These are phyloP conservation scores for Barnettozyma wickerhamii DNA, from an alignment of 805 yeast species.

Conservation along the genomic window DNA sequence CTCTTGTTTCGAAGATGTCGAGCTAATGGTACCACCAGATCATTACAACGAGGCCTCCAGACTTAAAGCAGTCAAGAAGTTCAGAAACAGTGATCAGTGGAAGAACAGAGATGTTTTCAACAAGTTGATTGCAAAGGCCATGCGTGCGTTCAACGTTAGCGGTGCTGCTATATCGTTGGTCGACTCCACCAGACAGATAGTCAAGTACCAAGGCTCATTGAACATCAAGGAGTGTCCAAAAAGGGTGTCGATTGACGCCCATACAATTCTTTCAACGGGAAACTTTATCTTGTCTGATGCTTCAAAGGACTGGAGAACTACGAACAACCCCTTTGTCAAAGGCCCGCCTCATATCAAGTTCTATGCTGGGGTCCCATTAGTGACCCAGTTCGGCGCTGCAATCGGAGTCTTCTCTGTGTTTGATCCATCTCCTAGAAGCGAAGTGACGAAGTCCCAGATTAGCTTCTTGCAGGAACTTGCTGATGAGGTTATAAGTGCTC, in stretches of 20 bases:
- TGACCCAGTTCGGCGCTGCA: slow-evolving; percentile 34
- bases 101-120: slow-evolving; percentile 35
- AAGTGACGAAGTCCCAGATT: slow-evolving; percentile 33
- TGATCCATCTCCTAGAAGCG: slow-evolving; percentile 40
- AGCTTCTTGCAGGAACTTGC: slow-evolving; percentile 35
- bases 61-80: slow-evolving; percentile 38
- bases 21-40: slow-evolving; percentile 58
- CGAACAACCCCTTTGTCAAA: slow-evolving; percentile 56
- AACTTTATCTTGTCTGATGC: slow-evolving; percentile 57
- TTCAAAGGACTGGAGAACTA: slow-evolving; percentile 65
- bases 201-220: slow-evolving; percentile 46
- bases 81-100: slow-evolving; percentile 46
- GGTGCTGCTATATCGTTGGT: slow-evolving; percentile 62
- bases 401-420: slow-evolving; percentile 60
- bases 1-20: slow-evolving; percentile 40
- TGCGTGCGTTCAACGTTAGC: slow-evolving; percentile 38
- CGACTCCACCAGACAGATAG: slow-evolving; percentile 40
- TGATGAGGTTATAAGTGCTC: slow-evolving; percentile 36
- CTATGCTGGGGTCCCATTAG: slow-evolving; percentile 62
- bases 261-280: slow-evolving; percentile 56
- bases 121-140: slow-evolving; percentile 33
- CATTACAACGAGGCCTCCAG: slow-evolving; percentile 46
- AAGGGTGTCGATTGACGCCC: slow-evolving; percentile 59
- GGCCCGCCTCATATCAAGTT: slow-evolving; percentile 56
- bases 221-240: slow-evolving; percentile 50